A percentile compares a stretch with the other conserved stretches of the same genome.
These are phyloP conservation scores for Phytopythium aichiense DNA, from an alignment of 352 stramenopile species.

Conservation along the genomic window DNA sequence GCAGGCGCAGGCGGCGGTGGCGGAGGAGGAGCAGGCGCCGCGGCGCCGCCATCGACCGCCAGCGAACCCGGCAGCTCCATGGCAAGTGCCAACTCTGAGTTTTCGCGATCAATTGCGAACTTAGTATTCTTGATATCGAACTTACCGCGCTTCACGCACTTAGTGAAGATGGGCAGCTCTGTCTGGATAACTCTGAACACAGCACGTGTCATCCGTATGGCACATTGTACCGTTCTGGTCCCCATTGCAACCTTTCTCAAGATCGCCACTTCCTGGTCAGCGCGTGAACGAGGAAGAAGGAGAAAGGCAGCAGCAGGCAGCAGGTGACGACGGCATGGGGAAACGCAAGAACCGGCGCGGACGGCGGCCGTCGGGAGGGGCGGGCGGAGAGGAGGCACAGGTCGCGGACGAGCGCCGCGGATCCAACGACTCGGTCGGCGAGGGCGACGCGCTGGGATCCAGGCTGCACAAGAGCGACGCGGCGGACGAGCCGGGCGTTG, in stretches of 20 bases:
- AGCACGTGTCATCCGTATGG: no score
- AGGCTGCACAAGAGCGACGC: neutral
- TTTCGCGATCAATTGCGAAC: neutral
- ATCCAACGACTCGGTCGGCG: neutral
- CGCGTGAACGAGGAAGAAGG: no score
- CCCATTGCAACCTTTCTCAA: no score
- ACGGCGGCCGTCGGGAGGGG: neutral
- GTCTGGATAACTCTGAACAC: no score
- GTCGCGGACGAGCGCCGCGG: neutral
- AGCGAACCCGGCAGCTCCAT: conserved; percentile 1
- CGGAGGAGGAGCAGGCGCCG: conserved; percentile 1
- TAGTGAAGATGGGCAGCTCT: no score
- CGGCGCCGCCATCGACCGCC: neutral
- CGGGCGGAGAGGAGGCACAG: neutral
- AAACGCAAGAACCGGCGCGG: conserved; percentile 5
- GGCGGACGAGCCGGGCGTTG: neutral
- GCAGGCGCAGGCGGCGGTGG: conserved; percentile 11
- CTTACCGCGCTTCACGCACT: no score
- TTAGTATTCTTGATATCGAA: no score
- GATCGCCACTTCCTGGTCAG: no score
- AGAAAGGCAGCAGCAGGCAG: neutral
- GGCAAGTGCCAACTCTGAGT: no score
- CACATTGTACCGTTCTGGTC: no score
- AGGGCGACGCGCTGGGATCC: neutral
- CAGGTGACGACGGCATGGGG: conserved; percentile 3